Evolutionary conservation across 2,329 filamentous ascomycete genomes (phyloP).

Genomic region (Dactylellina cionopaga): DNA sequence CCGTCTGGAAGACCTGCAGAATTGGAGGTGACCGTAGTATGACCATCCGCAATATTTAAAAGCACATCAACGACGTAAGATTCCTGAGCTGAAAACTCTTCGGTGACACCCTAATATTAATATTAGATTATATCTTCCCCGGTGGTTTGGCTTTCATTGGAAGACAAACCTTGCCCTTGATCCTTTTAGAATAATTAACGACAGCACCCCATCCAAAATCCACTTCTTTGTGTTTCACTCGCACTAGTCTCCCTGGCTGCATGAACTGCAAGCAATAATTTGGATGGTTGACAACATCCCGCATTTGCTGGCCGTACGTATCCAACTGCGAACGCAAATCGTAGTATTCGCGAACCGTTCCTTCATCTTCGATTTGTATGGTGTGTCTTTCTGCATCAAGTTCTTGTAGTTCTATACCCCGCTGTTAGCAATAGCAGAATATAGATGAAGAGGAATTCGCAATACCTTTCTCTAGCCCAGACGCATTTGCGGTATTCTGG

Average conservation of each 20-base stretch:
- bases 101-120: conserved; percentile 65
- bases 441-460: conserved; percentile 1
- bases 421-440: conserved; percentile 56
- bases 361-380: conserved; percentile 84
- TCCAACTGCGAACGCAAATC: conserved; percentile 85
- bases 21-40: conserved; percentile 70
- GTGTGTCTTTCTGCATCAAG: conserved; percentile 78
- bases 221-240: conserved; percentile 79
- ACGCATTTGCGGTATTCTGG: conserved; percentile 90
- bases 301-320: conserved; percentile 86
- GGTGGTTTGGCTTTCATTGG: neutral
- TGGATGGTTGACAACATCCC: conserved; percentile 89
- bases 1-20: conserved; percentile 61
- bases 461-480: conserved; percentile 76
- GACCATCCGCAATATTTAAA: conserved; percentile 70
- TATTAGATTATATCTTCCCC: neutral
- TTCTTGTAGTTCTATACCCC: conserved; percentile 73
- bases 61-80: conserved; percentile 85
- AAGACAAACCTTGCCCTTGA: conserved; percentile 68
- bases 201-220: conserved; percentile 97
- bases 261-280: conserved; percentile 85
- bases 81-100: conserved; percentile 78
- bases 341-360: conserved; percentile 92
- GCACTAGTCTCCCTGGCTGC: conserved; percentile 85
- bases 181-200: conserved; percentile 75